Base-by-base conservation (phyloP, 78 protist species). In the Dictyostelium brefeldianum region DNA sequence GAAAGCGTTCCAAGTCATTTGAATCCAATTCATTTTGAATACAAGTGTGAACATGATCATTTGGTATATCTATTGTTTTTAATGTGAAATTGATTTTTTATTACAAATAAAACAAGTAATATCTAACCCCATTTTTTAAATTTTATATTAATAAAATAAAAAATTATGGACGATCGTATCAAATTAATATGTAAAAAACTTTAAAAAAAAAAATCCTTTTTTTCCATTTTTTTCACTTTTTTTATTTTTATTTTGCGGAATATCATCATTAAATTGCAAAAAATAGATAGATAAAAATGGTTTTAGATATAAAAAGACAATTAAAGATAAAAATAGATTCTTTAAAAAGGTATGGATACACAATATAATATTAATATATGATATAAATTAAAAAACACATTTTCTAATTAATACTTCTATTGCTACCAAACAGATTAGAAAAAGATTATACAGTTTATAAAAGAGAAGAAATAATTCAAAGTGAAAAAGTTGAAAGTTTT, bases 261-360 rank as follows among this genome's bases (percentile, higher is more conserved):
- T n/a, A n/a, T n/a, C n/a, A n/a, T n/a, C 7, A 14, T 20, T 12
- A n/a, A 47, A 62, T 25, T 27, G 18, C 12, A 65, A 48, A 47
- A 59, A 48, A 27, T 18, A 67, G 27, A 29, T 65, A n/a, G 50
- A 46, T n/a, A 48, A 62, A 22, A 46, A 65, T 57, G 67, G 78
- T 51, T 12, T 17, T 47, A 5, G 92, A 85, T 31, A 41, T 77
- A 18, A 85, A 85, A n/a, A 85, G 51, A 48, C 9, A 11, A 29
- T 75, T 85, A 75, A 85, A 85, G 12, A 62, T 85, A 4, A 85
- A 85, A 15, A 62, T 77, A 8, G 92, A 85, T 62, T 47, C 83
- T 25, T 17, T 85, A 10, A 75, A 70, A 57, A 83, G 89, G 89
- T 81, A 81, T 14, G 14, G n/a, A n/a, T n/a, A n/a, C n/a, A n/a